Evolutionary conservation across 2,329 filamentous ascomycete species (phyloP).

Genomic region (Magnaporthiopsis incrustans): DNA sequence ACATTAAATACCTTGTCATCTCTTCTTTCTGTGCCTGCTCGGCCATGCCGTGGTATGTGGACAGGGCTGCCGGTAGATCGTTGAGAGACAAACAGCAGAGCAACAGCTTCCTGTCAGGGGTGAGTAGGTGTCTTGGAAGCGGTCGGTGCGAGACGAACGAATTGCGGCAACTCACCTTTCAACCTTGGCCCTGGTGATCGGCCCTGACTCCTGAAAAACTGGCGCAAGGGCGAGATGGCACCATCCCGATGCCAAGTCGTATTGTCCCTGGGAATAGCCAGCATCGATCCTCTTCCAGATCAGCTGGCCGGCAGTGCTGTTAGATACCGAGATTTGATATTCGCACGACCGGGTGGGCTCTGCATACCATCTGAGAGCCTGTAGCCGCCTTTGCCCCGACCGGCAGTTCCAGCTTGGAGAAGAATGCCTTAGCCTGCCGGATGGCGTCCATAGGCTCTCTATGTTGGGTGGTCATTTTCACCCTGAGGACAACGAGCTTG

Average conservation of each 20-base stretch:
- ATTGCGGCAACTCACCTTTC: constrained; percentile 41
- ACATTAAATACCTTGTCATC: constrained; percentile 66
- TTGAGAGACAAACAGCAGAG: constrained; percentile 56
- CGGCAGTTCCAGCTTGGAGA: constrained; percentile 32
- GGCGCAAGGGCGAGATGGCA: constrained; percentile 60
- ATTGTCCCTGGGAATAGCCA: constrained; percentile 42
- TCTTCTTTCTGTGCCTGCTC: constrained; percentile 49
- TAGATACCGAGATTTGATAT: background rate
- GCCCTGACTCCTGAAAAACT: constrained; percentile 58
- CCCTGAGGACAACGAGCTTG: constrained; percentile 56
- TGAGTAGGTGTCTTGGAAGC: background rate
- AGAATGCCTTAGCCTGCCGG: constrained; percentile 25
- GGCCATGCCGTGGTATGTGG: constrained; percentile 52
- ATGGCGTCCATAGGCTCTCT: constrained; percentile 24
- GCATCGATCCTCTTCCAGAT: constrained; percentile 74
- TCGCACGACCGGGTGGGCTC: background rate
- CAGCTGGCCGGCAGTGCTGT: constrained; percentile 42
- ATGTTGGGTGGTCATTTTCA: constrained; percentile 54
- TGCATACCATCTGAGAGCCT: constrained; percentile 56
- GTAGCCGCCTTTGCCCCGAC: constrained; percentile 55
- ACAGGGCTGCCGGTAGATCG: constrained; percentile 44
- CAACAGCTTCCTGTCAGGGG: constrained; percentile 56
- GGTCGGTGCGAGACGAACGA: background rate
- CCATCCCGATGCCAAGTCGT: constrained; percentile 56
- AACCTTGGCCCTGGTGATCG: constrained; percentile 60